phyloP scores from a whole-genome alignment of 2,329 filamentous ascomycete species.

The Aspergillus caelatus region DNA sequence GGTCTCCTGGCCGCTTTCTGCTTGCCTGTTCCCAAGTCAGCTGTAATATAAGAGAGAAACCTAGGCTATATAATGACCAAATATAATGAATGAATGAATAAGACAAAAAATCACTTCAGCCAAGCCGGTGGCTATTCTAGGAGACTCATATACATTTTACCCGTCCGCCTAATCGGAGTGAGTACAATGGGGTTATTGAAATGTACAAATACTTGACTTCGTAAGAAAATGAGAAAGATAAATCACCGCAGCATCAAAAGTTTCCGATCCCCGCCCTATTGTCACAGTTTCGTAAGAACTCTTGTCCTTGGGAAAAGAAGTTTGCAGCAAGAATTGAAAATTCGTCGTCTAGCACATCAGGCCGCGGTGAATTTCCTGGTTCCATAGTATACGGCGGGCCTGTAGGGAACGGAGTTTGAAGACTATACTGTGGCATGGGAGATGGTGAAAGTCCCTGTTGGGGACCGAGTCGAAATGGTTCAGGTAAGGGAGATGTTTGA shows the following conservation, averaged over 20 bases:
- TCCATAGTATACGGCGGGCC: slow-evolving; percentile 18
- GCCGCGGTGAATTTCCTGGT: slow-evolving; percentile 25
- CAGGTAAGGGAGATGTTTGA: slow-evolving; percentile 47
- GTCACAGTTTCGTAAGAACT: slow-evolving; percentile 43
- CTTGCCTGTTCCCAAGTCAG: neutral
- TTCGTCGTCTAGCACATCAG: slow-evolving; percentile 42
- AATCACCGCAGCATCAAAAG: slow-evolving; percentile 22
- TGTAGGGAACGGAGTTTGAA: slow-evolving; percentile 21
- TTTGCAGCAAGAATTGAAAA: slow-evolving; percentile 52
- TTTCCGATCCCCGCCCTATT: slow-evolving; percentile 40
- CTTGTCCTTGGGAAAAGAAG: slow-evolving; percentile 51
- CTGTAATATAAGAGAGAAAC: neutral
- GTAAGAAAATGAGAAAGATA: too few species aligned
- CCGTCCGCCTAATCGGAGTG: too few species aligned
- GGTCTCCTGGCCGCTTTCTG: neutral
- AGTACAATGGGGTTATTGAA: neutral
- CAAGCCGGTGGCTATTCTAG: neutral
- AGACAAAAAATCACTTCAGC: neutral
- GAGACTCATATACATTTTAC: neutral
- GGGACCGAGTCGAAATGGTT: slow-evolving; percentile 43
- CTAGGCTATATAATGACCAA: neutral
- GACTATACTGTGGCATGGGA: slow-evolving; percentile 22
- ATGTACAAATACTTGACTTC: neutral
- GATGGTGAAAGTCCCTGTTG: slow-evolving; percentile 22
- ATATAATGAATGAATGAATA: neutral